These are phyloP conservation scores for Coriaria nepalensis DNA, from an alignment of 306 rosid genomes.

Conservation along the genomic window DNA sequence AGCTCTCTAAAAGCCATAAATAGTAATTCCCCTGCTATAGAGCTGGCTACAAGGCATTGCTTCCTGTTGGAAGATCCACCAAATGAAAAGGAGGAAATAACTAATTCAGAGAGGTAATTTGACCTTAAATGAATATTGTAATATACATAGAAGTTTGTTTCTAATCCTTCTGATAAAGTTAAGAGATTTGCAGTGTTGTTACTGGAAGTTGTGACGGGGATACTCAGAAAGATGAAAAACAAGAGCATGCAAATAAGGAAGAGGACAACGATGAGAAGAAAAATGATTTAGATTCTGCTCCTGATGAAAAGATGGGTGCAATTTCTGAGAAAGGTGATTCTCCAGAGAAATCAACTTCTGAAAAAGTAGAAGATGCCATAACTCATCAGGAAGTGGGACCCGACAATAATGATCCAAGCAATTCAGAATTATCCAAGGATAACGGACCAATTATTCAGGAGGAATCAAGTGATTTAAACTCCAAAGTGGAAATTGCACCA, in stretches of 20 bases:
- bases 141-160: conserved; percentile 10
- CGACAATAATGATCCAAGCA: conserved; percentile 27
- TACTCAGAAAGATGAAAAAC: conserved; percentile 25
- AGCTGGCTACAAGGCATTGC: conserved; percentile 69
- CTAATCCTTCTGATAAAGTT: conserved; percentile 17
- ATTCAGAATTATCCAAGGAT: conserved; percentile 26
- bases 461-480: conserved; percentile 24
- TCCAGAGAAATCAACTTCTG: conserved; percentile 20
- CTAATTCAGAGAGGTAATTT: conserved; percentile 43
- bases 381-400: conserved; percentile 21
- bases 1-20: conserved; percentile 51
- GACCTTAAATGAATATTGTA: conserved; percentile 16
- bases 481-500: conserved; percentile 31
- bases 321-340: conserved; percentile 21
- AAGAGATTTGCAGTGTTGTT: conserved; percentile 23
- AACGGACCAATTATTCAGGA: conserved; percentile 23
- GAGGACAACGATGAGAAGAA: conserved; percentile 23
- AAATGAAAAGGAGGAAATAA: conserved; percentile 35
- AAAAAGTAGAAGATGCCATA: conserved; percentile 24
- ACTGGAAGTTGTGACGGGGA: conserved; percentile 31
- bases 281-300: conserved; percentile 26
- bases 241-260: conserved; percentile 25
- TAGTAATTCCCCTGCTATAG: conserved; percentile 47
- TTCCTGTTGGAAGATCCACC: conserved; percentile 70
- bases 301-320: conserved; percentile 25